Evolutionary conservation across 2,329 filamentous ascomycete species (phyloP), one percentile per base, ranked within the genome.

Genomic region (Ambrosiella xylebori): DNA sequence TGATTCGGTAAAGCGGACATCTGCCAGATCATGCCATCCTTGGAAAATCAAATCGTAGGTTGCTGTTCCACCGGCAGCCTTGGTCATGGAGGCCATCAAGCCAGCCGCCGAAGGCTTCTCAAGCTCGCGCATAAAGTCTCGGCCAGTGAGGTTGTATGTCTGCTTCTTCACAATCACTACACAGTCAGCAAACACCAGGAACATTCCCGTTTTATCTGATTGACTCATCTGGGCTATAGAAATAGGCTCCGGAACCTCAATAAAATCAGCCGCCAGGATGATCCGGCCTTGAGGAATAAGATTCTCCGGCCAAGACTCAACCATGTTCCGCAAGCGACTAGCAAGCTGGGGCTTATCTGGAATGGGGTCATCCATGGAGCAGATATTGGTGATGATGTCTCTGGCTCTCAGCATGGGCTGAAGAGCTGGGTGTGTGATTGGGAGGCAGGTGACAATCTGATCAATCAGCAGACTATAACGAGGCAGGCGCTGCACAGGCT

Each of bases 401-500:
- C 91, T 80, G 0, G 93, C 90, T 67, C 88, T 90, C 47, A 96
- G 78, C 71, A 98, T 84, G 2, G 79, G 77, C 63, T 86, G 84
- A 57, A 95, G 76, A 0, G 90, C 90, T 2, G 89, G 87, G 67
- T 97, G 90, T 7, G 86, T 82, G 55, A 90, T 80, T 3, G 91
- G 90, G 15, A 97, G 77, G 61, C 86, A 89, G 63, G 84, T 82
- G 53, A 93, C 80, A 66, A 98, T 96, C 65, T 94, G 90, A 71
- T 98, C 93, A 64, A 98, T 97, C 66, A 97, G 85, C 40, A 98
- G 75, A 65, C 88, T 96, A 71, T 98, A 98, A 35, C 93, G 84
- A 35, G 93, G 93, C 56, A 98, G 77, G 56, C 93, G 80, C 69
- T 98, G 93, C 0, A 98, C 90, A 1, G 93, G 93, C 70, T 98